phyloP scores from a whole-genome alignment of 306 rosid genomes.

The Cucurbita moschata region DNA sequence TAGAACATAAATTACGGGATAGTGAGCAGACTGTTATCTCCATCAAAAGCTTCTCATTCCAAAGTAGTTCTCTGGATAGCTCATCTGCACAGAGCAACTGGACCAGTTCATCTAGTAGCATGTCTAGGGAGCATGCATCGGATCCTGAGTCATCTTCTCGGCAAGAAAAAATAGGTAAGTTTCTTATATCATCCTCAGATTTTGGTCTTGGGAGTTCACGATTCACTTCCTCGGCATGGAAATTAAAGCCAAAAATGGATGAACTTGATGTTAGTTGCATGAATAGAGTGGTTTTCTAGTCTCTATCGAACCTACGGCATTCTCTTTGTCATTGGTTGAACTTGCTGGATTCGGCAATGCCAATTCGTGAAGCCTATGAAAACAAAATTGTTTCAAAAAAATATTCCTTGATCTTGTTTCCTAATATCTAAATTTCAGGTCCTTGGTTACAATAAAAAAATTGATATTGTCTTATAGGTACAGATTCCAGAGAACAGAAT shows the following conservation, averaged over 20 bases:
- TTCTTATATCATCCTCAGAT: background rate
- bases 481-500: conserved; percentile 15
- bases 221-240: background rate
- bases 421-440: background rate
- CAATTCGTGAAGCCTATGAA: background rate
- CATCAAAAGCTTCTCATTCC: conserved; percentile 15
- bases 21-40: conserved; percentile 23
- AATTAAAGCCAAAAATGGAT: background rate
- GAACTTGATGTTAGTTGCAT: background rate
- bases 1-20: conserved; percentile 22
- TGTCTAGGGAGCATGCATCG: conserved; percentile 14
- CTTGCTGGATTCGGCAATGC: background rate
- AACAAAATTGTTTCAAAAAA: background rate
- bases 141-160: conserved; percentile 21
- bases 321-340: background rate
- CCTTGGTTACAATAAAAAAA: background rate
- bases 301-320: background rate
- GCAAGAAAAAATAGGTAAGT: conserved; percentile 44
- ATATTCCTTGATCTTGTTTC: background rate
- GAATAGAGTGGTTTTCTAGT: background rate
- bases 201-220: background rate
- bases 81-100: conserved; percentile 12
- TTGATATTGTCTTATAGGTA: conserved; percentile 17
- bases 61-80: conserved; percentile 18
- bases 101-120: conserved; percentile 15